A percentile compares a stretch with the other conserved stretches of the same genome.
Conservation (phyloP, 2,329 filamentous ascomycete genomes). For the Cryphonectria nitschkei region DNA sequence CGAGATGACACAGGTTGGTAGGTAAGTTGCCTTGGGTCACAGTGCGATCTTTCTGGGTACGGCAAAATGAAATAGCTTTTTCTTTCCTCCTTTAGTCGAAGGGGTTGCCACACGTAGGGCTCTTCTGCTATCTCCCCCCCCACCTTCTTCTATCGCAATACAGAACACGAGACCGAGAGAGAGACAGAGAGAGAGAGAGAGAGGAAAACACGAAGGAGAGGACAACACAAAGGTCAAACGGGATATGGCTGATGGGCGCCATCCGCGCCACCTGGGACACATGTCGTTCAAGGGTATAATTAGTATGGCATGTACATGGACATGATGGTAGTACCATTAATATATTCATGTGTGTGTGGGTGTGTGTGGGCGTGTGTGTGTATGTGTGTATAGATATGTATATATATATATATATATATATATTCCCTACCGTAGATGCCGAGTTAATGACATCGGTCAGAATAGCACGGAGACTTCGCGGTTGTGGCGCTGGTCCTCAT, state of each 20-base stretch:
- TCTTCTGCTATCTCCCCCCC: not conserved
- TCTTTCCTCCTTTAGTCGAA: not conserved
- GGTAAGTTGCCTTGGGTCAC: not conserved
- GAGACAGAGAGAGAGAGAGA: not conserved
- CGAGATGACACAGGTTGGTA: conserved; percentile 8
- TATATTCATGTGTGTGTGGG: not conserved
- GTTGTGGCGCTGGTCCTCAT: conserved; percentile 27
- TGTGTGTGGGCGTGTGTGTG: too few relatives aligned
- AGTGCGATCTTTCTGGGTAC: not conserved
- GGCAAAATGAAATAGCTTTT: not conserved
- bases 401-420: too few relatives aligned
- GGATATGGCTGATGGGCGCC: not conserved
- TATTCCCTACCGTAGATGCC: not conserved
- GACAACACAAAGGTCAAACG: not conserved
- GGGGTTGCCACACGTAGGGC: not conserved
- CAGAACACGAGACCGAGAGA: not conserved
- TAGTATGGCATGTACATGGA: too few relatives aligned
- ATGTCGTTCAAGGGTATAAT: not conserved
- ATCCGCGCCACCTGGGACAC: not conserved
- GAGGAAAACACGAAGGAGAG: not conserved
- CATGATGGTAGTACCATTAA: too few relatives aligned
- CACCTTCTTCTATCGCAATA: not conserved
- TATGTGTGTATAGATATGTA: too few relatives aligned
- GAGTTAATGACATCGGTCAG: not conserved
- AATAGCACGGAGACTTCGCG: conserved; percentile 14